A percentile compares a stretch with the other conserved stretches of the same genome.
phyloP scores from a whole-genome alignment of 1,139 yeast genomes.

The Petasospora fabianii region DNA sequence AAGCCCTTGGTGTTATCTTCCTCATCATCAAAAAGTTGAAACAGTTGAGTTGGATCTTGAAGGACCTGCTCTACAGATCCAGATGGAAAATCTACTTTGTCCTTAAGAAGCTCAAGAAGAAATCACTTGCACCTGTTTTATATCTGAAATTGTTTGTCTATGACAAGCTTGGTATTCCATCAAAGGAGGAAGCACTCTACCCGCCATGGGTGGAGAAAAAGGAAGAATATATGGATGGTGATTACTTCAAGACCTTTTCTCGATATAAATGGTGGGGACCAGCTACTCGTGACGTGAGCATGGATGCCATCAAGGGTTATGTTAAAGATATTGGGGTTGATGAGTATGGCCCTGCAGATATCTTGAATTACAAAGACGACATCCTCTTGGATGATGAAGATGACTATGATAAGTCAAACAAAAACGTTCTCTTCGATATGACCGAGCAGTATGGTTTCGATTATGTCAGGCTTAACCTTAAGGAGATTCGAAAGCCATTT shows the following conservation, averaged over 20 bases:
- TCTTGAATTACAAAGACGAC: too few species aligned
- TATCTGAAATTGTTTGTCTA: constrained; percentile 7
- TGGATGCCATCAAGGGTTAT: too few species aligned
- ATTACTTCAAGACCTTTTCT: constrained; percentile 19
- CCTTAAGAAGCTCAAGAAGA: constrained; percentile 4
- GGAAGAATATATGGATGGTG: constrained; percentile 15
- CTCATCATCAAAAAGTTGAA: constrained; percentile 12
- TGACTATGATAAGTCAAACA: constrained; percentile 1
- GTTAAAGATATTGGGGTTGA: constrained; percentile 1
- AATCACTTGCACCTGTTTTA: constrained; percentile 3
- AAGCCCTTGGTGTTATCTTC: constrained; percentile 10
- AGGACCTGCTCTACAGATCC: constrained; percentile 11
- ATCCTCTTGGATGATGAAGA: constrained; percentile 4
- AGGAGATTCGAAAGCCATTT: constrained; percentile 3
- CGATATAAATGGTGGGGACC: constrained; percentile 12
- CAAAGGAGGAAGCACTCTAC: constrained; percentile 6
- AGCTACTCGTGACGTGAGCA: too few species aligned
- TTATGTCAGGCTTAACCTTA: constrained; percentile 12
- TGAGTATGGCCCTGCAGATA: constrained; percentile 1
- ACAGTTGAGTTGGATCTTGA: constrained; percentile 10
- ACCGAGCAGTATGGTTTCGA: constrained; percentile 25
- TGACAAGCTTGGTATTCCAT: constrained; percentile 11
- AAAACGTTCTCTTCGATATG: constrained; percentile 15
- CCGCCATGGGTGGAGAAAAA: constrained; percentile 6
- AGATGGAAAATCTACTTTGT: constrained; percentile 13